Conservation (phyloP, 2,329 filamentous ascomycete genomes). For the Apiospora malaysiana region DNA sequence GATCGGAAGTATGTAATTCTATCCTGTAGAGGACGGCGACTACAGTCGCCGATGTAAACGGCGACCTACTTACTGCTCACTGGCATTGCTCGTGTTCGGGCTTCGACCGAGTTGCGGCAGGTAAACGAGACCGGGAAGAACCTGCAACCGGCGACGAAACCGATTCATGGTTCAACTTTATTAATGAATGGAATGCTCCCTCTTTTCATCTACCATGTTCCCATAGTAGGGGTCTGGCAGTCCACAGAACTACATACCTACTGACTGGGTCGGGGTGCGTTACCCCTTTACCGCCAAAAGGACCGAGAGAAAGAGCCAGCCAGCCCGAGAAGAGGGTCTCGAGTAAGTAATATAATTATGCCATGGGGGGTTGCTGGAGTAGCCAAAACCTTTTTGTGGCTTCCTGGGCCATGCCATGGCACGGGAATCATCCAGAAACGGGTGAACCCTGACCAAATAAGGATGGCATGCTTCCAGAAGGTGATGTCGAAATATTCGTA, state of each 20-base stretch:
- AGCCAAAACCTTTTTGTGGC: neutral
- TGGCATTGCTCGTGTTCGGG: neutral
- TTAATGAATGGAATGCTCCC: neutral
- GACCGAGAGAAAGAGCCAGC: neutral
- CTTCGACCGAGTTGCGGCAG: neutral
- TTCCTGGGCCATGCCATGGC: neutral
- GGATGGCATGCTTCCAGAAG: slow-evolving; percentile 10
- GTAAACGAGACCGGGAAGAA: neutral
- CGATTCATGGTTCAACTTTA: neutral
- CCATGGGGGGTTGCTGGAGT: neutral
- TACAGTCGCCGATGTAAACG: neutral
- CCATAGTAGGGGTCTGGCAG: neutral
- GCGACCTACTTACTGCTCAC: neutral
- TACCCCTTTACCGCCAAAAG: neutral
- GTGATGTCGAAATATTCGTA: neutral
- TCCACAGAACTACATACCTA: neutral
- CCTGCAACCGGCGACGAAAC: neutral
- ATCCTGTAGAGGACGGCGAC: neutral
- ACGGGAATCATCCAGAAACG: neutral
- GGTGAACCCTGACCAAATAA: neutral
- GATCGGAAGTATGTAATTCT: neutral
- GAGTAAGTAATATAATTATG: neutral
- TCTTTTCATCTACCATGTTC: neutral
- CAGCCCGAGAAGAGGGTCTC: neutral
- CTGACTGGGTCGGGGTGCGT: neutral